Conservation (phyloP, 2,329 filamentous ascomycete species). For the Apiospora aurea region DNA sequence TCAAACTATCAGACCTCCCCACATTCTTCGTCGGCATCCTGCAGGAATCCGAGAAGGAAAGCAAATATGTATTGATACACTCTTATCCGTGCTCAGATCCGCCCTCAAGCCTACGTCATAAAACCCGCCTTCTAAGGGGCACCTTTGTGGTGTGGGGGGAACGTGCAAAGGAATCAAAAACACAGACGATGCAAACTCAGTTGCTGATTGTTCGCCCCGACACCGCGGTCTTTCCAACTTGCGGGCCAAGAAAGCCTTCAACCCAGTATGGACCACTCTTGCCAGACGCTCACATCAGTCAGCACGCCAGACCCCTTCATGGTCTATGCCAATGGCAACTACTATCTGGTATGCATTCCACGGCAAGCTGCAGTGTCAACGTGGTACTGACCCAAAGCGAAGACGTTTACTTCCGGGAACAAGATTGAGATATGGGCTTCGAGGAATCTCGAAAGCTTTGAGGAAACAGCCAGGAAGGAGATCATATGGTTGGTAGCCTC, state of each 20-base stretch:
- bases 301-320: constrained; percentile 43
- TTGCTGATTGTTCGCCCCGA: neutral
- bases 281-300: constrained; percentile 40
- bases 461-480: constrained; percentile 34
- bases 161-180: constrained; percentile 13
- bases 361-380: neutral
- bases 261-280: constrained; percentile 34
- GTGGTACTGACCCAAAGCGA: neutral
- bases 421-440: constrained; percentile 44
- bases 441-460: constrained; percentile 38
- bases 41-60: neutral
- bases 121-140: constrained; percentile 12
- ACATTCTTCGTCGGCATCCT: neutral
- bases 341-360: constrained; percentile 38
- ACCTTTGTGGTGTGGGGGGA: constrained; percentile 2
- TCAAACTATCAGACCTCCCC: neutral
- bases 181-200: neutral
- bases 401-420: constrained; percentile 43
- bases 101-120: neutral
- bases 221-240: neutral
- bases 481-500: constrained; percentile 40
- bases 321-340: constrained; percentile 34
- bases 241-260: neutral
- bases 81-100: neutral
- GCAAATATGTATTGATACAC: neutral